These are phyloP conservation scores for Penicillium sp. DNA, from an alignment of 2,329 filamentous ascomycete genomes.

Conservation along the genomic window DNA sequence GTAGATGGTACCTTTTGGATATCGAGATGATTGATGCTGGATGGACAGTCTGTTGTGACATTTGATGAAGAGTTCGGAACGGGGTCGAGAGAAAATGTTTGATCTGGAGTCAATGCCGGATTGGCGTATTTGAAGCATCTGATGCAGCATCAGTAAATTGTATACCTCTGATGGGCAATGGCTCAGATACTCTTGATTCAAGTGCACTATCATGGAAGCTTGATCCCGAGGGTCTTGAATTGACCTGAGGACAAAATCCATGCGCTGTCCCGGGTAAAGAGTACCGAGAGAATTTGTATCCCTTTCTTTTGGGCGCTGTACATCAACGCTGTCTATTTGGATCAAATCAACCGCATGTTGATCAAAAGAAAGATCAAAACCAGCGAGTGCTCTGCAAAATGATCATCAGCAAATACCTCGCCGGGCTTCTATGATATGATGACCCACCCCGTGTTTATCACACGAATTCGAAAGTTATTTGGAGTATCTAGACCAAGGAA, in stretches of 20 bases:
- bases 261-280: slow-evolving; percentile 48
- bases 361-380: slow-evolving; percentile 38
- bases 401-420: slow-evolving; percentile 9
- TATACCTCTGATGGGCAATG: neutral
- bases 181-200: slow-evolving; percentile 39
- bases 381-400: slow-evolving; percentile 40
- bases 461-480: slow-evolving; percentile 38
- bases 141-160: neutral
- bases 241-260: slow-evolving; percentile 41
- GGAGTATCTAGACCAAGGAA: slow-evolving; percentile 26
- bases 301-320: slow-evolving; percentile 22
- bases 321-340: slow-evolving; percentile 44
- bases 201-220: slow-evolving; percentile 32
- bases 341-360: slow-evolving; percentile 35
- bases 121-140: slow-evolving; percentile 50
- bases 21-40: slow-evolving; percentile 20
- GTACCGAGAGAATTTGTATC: slow-evolving; percentile 40
- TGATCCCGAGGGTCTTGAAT: slow-evolving; percentile 5
- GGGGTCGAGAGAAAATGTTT: slow-evolving; percentile 37
- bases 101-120: slow-evolving; percentile 41
- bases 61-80: neutral
- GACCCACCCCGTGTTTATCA: slow-evolving; percentile 48
- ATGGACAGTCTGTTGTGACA: neutral
- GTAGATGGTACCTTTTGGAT: slow-evolving; percentile 29
- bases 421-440: neutral